phyloP scores from a whole-genome alignment of 345 rosid species.

The Citrus australasica region DNA sequence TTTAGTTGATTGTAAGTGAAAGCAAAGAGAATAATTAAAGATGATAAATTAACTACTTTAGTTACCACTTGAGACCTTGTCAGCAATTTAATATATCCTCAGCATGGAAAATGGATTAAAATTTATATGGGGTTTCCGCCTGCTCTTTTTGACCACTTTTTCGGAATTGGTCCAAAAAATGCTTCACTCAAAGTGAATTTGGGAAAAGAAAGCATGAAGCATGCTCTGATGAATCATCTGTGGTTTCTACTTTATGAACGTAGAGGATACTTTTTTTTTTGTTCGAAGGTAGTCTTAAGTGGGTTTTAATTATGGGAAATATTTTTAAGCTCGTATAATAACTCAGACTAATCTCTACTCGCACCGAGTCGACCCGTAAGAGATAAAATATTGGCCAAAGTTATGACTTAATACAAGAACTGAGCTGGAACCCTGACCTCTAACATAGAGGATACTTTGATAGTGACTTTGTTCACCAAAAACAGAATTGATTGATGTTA shows the following conservation, averaged over 20 bases:
- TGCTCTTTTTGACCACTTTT: slow-evolving; percentile 6
- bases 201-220: neutral
- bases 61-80: neutral
- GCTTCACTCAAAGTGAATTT: neutral
- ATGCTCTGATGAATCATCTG: neutral
- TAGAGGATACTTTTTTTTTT: neutral
- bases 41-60: slow-evolving; percentile 7
- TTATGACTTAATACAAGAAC: too few species aligned
- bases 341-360: fast-evolving
- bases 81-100: neutral
- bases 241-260: slow-evolving; percentile 12
- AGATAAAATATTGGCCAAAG: too few species aligned
- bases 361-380: fast-evolving
- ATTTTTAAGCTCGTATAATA: fast-evolving
- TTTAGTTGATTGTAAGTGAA: neutral
- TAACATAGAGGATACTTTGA: slow-evolving; percentile 1
- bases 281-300: too few species aligned
- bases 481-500: slow-evolving; percentile 5
- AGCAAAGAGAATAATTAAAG: slow-evolving; percentile 2
- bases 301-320: fast-evolving
- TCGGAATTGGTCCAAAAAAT: neutral
- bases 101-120: neutral
- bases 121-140: neutral
- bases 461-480: slow-evolving; percentile 5
- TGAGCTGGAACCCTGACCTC: too few species aligned